Evolutionary conservation across 208 protist species (phyloP).

Genomic region (Leishmania guyanensis): DNA sequence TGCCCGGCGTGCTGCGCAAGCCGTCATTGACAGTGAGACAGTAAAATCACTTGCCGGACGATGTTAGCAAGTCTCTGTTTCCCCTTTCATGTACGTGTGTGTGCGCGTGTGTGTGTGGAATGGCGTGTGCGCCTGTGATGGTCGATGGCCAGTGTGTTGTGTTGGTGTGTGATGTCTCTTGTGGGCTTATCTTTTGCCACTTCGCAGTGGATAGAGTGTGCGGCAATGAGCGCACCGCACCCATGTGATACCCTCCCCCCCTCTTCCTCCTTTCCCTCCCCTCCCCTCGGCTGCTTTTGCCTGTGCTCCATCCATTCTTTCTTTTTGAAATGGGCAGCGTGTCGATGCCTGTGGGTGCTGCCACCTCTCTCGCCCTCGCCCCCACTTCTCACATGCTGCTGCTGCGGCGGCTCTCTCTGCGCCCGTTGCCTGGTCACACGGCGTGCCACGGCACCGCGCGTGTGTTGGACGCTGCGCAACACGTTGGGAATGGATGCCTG

Average conservation of each 20-base stretch:
- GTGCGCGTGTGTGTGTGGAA: neutral
- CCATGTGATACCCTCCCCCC: too few species aligned
- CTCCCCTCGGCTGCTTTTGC: neutral
- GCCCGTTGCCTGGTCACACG: neutral
- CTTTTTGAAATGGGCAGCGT: neutral
- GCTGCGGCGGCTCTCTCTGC: neutral
- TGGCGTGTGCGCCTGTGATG: too few species aligned
- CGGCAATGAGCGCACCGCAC: neutral
- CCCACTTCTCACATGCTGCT: neutral
- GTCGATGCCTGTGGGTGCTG: neutral
- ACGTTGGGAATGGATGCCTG: neutral
- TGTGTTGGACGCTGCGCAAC: neutral
- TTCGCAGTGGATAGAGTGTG: neutral
- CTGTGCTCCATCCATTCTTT: neutral
- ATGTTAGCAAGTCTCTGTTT: neutral
- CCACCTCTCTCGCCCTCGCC: neutral
- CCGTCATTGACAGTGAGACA: neutral
- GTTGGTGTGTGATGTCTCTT: neutral
- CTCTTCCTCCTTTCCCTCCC: neutral
- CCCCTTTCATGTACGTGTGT: neutral
- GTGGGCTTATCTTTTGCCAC: neutral
- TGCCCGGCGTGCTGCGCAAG: neutral
- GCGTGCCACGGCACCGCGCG: neutral
- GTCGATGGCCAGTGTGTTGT: neutral
- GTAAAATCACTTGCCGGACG: neutral